Evolutionary conservation across 2,329 filamentous ascomycete species (phyloP).

Genomic region (Polychaeton citri): DNA sequence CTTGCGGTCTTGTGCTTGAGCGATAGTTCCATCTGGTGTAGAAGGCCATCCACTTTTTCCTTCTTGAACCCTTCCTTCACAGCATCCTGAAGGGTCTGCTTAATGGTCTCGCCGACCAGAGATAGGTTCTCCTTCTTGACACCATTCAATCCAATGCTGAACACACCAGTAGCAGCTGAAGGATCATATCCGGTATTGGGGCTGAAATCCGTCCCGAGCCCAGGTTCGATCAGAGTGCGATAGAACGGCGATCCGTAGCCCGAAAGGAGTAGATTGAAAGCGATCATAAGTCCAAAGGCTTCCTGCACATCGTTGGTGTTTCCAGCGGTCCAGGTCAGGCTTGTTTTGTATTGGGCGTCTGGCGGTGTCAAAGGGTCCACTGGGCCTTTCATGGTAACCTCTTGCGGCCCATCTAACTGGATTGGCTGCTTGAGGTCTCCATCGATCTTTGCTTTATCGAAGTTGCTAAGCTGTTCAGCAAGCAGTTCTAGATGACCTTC

Average conservation of each 20-base stretch:
- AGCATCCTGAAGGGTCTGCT: conserved; percentile 56
- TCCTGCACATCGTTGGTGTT: conserved; percentile 73
- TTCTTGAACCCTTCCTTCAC: conserved; percentile 69
- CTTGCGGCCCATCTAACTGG: conserved; percentile 52
- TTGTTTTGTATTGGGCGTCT: conserved; percentile 86
- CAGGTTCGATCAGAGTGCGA: conserved; percentile 73
- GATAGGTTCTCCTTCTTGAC: conserved; percentile 68
- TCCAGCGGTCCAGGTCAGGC: conserved; percentile 81
- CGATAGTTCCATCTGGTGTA: conserved; percentile 86
- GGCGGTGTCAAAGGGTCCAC: conserved; percentile 74
- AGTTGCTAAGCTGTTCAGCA: conserved; percentile 58
- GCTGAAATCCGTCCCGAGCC: conserved; percentile 83
- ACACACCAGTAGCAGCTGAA: conserved; percentile 63
- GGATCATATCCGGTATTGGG: conserved; percentile 85
- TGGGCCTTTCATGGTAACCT: conserved; percentile 64
- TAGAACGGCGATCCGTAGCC: conserved; percentile 94
- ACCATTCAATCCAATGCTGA: conserved; percentile 85
- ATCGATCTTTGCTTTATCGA: conserved; percentile 58
- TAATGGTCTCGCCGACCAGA: conserved; percentile 61
- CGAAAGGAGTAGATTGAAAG: conserved; percentile 76
- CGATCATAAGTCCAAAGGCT: conserved; percentile 70
- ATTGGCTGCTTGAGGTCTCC: conserved; percentile 65
- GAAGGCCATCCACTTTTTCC: conserved; percentile 80
- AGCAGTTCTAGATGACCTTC: conserved; percentile 68
- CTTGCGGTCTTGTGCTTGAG: conserved; percentile 93